Conservation (phyloP, 2,329 filamentous ascomycete genomes). For the Colletotrichum nymphaeae region DNA sequence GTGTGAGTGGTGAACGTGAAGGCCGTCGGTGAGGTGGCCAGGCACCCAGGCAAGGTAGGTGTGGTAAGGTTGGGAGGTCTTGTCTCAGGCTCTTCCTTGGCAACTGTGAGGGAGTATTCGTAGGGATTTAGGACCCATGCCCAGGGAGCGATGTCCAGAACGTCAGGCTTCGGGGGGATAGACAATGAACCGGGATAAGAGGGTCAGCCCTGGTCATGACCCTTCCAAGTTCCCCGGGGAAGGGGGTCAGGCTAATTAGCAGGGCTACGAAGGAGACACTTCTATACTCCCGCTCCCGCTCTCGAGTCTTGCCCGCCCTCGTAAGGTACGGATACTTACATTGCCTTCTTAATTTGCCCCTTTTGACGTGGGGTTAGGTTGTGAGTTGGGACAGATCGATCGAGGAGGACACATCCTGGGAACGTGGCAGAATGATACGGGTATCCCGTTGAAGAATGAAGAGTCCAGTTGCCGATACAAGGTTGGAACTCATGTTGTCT, state of each 20-base stretch:
- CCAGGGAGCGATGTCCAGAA: too few species aligned
- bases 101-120: background rate
- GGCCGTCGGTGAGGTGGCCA: background rate
- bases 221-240: background rate
- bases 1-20: background rate
- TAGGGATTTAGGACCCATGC: background rate
- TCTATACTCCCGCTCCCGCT: conserved; percentile 11
- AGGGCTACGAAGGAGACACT: background rate
- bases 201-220: background rate
- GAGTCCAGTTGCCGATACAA: background rate
- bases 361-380: background rate
- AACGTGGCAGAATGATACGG: background rate
- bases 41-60: background rate
- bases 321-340: background rate
- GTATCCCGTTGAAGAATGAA: background rate
- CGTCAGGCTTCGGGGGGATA: background rate
- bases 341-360: background rate
- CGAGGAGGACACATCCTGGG: background rate
- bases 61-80: background rate
- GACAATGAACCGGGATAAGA: background rate
- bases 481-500: background rate
- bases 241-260: background rate
- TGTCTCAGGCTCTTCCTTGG: background rate
- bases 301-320: background rate
- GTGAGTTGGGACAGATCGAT: background rate